Evolutionary conservation across 352 stramenopile genomes (phyloP).

Genomic region (Pythium sp.): DNA sequence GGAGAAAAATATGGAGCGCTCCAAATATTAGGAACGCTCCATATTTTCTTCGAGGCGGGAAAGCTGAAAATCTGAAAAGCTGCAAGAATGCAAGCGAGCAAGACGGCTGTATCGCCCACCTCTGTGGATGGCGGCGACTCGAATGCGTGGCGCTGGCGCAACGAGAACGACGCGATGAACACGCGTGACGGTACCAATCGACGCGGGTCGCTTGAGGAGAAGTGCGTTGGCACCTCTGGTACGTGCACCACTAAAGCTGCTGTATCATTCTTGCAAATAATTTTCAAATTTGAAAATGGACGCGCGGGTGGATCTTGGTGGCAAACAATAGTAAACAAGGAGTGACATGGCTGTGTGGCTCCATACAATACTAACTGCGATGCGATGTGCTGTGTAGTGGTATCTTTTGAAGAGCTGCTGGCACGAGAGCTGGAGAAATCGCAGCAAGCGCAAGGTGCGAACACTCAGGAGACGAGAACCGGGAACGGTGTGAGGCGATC

Average conservation of each 20-base stretch:
- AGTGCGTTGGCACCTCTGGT: slow-evolving; percentile 17
- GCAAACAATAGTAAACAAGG: background rate
- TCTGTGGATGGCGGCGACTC: slow-evolving; percentile 10
- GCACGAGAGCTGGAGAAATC: slow-evolving; percentile 56
- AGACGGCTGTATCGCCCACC: background rate
- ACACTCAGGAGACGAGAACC: background rate
- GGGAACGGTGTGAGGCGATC: background rate
- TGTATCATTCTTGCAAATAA: background rate
- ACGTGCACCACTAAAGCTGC: background rate
- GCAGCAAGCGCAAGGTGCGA: slow-evolving; percentile 11
- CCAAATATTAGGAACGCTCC: too few relatives aligned
- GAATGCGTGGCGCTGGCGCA: slow-evolving; percentile 6
- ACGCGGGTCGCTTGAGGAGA: slow-evolving; percentile 10
- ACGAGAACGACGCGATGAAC: slow-evolving; percentile 17
- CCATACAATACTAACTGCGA: background rate
- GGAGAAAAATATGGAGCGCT: too few relatives aligned
- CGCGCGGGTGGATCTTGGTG: background rate
- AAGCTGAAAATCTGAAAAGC: too few relatives aligned
- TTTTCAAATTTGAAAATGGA: background rate
- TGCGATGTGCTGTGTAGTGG: slow-evolving; percentile 22
- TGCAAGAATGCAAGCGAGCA: background rate
- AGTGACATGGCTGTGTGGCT: background rate
- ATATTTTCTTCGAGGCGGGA: too few relatives aligned
- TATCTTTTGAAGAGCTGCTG: slow-evolving; percentile 67
- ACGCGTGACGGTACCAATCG: background rate